Conservation (phyloP, 2,329 filamentous ascomycete genomes). For the Chaetomiaceae sp. region DNA sequence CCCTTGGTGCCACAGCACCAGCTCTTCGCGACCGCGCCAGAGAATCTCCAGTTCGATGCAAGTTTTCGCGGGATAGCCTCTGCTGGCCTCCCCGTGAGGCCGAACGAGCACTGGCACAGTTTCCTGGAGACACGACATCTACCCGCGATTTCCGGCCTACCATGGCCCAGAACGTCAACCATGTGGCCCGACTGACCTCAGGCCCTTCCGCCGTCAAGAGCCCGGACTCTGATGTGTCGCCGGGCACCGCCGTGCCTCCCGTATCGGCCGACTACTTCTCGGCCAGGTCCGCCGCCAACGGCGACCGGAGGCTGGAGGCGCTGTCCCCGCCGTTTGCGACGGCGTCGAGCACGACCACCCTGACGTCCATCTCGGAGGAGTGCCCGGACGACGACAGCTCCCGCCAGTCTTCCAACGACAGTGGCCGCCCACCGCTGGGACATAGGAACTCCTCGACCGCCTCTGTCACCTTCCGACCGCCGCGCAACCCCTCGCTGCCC, state of each 20-base stretch:
- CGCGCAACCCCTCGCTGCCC: conserved; percentile 39
- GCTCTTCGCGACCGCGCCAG: neutral
- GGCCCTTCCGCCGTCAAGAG: conserved; percentile 24
- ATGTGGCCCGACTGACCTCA: conserved; percentile 19
- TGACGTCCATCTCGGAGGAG: conserved; percentile 17
- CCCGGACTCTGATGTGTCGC: conserved; percentile 40
- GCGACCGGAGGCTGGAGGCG: conserved; percentile 6
- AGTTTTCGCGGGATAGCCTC: conserved; percentile 32
- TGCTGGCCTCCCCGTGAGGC: conserved; percentile 39
- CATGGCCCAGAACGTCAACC: conserved; percentile 18
- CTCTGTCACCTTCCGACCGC: conserved; percentile 43
- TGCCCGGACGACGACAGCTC: conserved; percentile 12
- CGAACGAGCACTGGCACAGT: conserved; percentile 34
- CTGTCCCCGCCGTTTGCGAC: conserved; percentile 6
- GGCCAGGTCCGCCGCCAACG: conserved; percentile 4
- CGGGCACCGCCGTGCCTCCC: conserved; percentile 30
- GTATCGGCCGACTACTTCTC: conserved; percentile 25
- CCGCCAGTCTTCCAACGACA: conserved; percentile 28
- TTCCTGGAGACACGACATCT: neutral
- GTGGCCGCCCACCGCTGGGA: conserved; percentile 29
- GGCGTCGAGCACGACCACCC: conserved; percentile 24
- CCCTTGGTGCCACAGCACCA: conserved; percentile 1
- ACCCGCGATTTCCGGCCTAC: conserved; percentile 10
- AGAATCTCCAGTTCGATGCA: conserved; percentile 29
- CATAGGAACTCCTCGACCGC: conserved; percentile 42